These are phyloP conservation scores for Chrysanthemum seticuspe DNA, from an alignment of 129 eudicot species.

Conservation along the genomic window DNA sequence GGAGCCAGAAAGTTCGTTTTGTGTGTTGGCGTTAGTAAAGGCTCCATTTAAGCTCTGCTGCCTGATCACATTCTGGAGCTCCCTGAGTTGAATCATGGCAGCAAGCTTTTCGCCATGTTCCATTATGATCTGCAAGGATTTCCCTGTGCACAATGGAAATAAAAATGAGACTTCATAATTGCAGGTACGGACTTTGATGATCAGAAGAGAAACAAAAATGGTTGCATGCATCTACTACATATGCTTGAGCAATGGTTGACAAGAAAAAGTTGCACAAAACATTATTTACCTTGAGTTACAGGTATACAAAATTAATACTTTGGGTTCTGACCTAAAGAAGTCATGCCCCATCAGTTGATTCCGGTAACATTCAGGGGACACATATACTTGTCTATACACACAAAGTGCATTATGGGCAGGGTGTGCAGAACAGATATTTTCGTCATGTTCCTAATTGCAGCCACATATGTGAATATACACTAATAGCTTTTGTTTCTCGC, in stretches of 20 bases:
- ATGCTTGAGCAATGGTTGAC: background rate
- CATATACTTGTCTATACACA: background rate
- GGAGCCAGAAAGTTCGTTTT: conserved; percentile 61
- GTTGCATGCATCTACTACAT: background rate
- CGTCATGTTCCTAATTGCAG: background rate
- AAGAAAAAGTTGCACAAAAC: conserved; percentile 1
- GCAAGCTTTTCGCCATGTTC: conserved; percentile 96
- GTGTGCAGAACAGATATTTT: background rate
- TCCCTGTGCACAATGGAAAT: conserved; percentile 44
- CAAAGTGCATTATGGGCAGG: background rate
- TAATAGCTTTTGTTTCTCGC: too few species aligned
- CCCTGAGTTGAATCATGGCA: conserved; percentile 81
- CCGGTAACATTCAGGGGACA: too few species aligned
- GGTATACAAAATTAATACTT: background rate
- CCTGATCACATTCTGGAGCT: conserved; percentile 66
- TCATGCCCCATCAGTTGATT: too few species aligned
- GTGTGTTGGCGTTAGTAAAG: conserved; percentile 46
- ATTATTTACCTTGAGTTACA: conserved; percentile 12
- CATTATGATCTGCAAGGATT: conserved; percentile 81
- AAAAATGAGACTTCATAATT: background rate
- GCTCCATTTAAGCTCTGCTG: conserved; percentile 48
- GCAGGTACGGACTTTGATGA: background rate
- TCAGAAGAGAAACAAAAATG: conserved; percentile 9
- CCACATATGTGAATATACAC: background rate
- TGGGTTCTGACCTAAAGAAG: background rate